These are phyloP conservation scores for Irpex sp. DNA, from an alignment of 1,284 basidiomycete genomes.

Conservation along the genomic window DNA sequence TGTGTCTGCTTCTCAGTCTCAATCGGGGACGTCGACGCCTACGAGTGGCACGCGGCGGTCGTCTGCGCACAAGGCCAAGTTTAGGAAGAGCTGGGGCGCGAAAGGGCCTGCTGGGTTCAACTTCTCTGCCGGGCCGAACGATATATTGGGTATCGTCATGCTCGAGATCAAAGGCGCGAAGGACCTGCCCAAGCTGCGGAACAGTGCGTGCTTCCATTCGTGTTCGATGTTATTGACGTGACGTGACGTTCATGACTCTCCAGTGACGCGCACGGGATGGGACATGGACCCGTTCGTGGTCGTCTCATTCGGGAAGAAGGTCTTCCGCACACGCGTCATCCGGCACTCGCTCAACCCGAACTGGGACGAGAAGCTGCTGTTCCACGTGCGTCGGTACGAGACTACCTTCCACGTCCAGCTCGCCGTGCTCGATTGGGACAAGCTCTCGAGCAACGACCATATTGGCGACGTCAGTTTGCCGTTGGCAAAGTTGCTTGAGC, in stretches of 20 bases:
- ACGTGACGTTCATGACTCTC: background rate
- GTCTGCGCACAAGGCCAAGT: conserved; percentile 16
- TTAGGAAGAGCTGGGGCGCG: conserved; percentile 28
- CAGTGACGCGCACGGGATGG: conserved; percentile 82
- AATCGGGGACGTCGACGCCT: conserved; percentile 3
- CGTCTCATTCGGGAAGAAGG: conserved; percentile 94
- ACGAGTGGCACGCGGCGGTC: background rate
- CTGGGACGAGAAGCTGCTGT: conserved; percentile 96
- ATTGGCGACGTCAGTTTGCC: conserved; percentile 77
- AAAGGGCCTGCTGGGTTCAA: conserved; percentile 48
- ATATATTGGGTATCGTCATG: conserved; percentile 94
- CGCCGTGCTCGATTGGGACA: conserved; percentile 92
- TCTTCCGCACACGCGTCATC: conserved; percentile 90
- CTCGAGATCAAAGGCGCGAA: conserved; percentile 65
- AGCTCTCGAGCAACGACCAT: conserved; percentile 85
- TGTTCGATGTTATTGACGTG: background rate
- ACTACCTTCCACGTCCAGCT: conserved; percentile 75
- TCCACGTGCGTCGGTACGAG: conserved; percentile 92
- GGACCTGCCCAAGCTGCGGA: conserved; percentile 85
- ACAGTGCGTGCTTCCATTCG: conserved; percentile 55
- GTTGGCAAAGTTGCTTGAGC: conserved; percentile 66
- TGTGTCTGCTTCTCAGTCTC: background rate
- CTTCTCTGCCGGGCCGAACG: conserved; percentile 59
- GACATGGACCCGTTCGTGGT: conserved; percentile 99
- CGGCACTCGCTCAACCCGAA: conserved; percentile 86